phyloP scores from a whole-genome alignment of 805 yeast species.

The Pichia exigua region DNA sequence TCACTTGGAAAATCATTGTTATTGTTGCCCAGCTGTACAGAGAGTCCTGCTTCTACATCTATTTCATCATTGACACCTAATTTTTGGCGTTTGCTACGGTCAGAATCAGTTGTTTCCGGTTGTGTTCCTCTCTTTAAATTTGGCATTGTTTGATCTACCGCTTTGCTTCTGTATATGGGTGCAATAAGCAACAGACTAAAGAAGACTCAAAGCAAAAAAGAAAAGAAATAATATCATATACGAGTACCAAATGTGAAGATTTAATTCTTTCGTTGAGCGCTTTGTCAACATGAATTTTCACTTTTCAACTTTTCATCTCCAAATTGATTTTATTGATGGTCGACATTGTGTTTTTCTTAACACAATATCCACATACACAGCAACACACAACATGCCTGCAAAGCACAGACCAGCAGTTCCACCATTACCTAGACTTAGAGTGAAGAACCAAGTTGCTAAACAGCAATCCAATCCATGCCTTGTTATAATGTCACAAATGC shows the following conservation, averaged over 20 bases:
- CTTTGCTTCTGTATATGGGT: not conserved
- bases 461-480: constrained; percentile 64
- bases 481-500: constrained; percentile 73
- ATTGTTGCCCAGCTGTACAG: not conserved
- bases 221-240: not conserved
- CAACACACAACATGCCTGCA: constrained; percentile 6
- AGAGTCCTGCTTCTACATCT: not conserved
- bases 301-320: not conserved
- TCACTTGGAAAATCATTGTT: not conserved
- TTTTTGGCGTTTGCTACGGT: not conserved
- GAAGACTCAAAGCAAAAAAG: not conserved
- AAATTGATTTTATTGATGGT: not conserved
- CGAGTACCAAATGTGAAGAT: too few species aligned
- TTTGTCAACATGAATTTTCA: not conserved
- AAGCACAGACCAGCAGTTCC: constrained; percentile 37
- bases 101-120: not conserved
- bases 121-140: not conserved
- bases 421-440: constrained; percentile 65
- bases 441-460: constrained; percentile 53
- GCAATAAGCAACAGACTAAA: not conserved
- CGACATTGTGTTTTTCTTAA: not conserved
- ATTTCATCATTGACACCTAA: not conserved
- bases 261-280: not conserved
- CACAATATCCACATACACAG: not conserved
- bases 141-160: not conserved